Evolutionary conservation across 495 filamentous ascomycete genomes (phyloP), one percentile per base, ranked within the genome.

Genomic region (Penicillium cinerascens): DNA sequence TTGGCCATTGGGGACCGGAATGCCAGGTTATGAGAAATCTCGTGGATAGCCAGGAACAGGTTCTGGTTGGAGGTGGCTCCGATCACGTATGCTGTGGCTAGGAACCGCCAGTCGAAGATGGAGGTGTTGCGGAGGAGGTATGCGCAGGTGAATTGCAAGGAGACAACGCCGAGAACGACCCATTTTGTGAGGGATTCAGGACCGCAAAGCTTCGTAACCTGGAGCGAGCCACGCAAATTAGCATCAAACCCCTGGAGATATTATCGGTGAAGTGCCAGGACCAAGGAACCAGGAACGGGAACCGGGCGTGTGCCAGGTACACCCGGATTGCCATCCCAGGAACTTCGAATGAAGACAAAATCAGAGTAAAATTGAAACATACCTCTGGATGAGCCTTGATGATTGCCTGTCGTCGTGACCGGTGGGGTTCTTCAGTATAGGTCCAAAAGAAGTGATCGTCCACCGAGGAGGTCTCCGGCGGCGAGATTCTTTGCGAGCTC

Each of bases 351-450:
- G 20, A 23, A 3, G 18, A 4, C 11, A 4, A 29, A 43, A 21
- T 9, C 7, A 20, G 37, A 8, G 43, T 5, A 13, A 20, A 22
- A 27, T 16, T 18, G n/a, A 9, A 9, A 48, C 51, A 22, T 45
- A 95, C 93, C 82, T 97, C 91, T 42, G 95, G 95, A 69, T 99
- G 92, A 21, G 95, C 95, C 75, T 96, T 97, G 74, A 99, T 97
- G 60, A 99, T 99, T 50, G 91, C 90, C 50, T 88, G 78, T 49
- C 95, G 80, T 62, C 95, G 74, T 37, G 93, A 92, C 52, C 90
- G 82, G 71, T 99, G 95, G 39, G 95, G 95, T 72, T 99, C 95
- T 73, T 99, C 95, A 8, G 93, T 96, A 60, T 97, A 97, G 23
- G 95, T 96, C 95, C 95, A 96, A 70, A 91, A 86, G 72, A 87